phyloP scores from a whole-genome alignment of 2,329 filamentous ascomycete genomes.

The Fusarium ambrosium region DNA sequence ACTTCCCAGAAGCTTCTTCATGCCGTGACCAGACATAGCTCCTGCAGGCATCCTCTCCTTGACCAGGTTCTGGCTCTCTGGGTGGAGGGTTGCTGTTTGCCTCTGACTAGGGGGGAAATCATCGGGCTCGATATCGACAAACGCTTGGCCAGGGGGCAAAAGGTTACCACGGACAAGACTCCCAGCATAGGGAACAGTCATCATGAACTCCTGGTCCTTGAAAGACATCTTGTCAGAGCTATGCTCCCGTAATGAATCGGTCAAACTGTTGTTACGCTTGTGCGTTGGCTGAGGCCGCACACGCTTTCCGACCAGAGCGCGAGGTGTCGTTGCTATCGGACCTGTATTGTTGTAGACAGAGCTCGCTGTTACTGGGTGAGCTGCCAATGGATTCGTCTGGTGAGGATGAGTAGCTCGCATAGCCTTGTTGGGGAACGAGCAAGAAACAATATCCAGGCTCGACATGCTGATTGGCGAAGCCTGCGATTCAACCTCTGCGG shows the following conservation, averaged over 20 bases:
- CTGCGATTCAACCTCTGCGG: slow-evolving; percentile 37
- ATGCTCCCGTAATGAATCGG: slow-evolving; percentile 84
- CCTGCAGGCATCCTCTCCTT: slow-evolving; percentile 66
- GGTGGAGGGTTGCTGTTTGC: slow-evolving; percentile 67
- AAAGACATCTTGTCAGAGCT: slow-evolving; percentile 64
- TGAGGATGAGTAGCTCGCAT: slow-evolving; percentile 57
- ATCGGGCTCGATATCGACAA: slow-evolving; percentile 76
- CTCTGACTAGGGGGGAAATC: slow-evolving; percentile 62
- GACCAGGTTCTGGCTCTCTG: slow-evolving; percentile 53
- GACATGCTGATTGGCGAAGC: slow-evolving; percentile 69
- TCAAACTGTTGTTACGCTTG: slow-evolving; percentile 89
- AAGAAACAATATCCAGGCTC: slow-evolving; percentile 73
- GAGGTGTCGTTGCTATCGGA: slow-evolving; percentile 70
- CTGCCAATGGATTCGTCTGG: slow-evolving; percentile 60
- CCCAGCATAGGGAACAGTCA: slow-evolving; percentile 78
- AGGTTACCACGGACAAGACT: slow-evolving; percentile 90
- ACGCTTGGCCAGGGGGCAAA: slow-evolving; percentile 84
- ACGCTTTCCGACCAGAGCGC: slow-evolving; percentile 69
- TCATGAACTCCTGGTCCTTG: slow-evolving; percentile 69
- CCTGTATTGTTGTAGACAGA: slow-evolving; percentile 62
- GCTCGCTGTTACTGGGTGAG: slow-evolving; percentile 69
- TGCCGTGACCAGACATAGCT: slow-evolving; percentile 78
- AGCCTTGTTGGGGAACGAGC: slow-evolving; percentile 71
- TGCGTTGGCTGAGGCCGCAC: slow-evolving; percentile 70
- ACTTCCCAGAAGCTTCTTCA: slow-evolving; percentile 88